Evolutionary conservation across 768 basidiomycete species (phyloP), one percentile per base, ranked within the genome.

Genomic region (Terana coerulea): DNA sequence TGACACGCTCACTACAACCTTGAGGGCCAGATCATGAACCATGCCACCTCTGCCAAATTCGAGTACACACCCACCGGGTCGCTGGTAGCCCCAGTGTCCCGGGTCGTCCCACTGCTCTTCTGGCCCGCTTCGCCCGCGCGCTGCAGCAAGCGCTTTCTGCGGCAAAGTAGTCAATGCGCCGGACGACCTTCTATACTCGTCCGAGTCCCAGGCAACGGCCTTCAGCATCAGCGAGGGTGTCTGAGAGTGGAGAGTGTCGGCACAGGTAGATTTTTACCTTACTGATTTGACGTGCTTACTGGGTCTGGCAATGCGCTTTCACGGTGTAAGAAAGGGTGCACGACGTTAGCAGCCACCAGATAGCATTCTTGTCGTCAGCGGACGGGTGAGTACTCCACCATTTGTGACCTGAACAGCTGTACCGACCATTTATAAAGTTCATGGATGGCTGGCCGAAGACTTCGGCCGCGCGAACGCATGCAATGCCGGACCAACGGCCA

Each of bases 91-190:
- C 60, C 94, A 75, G 62, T 97, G 97, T 0, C 73, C 90, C 14
- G 64, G 67, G 57, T 91, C 85, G 64, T 98, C 93, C 94, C 95
- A 98, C 92, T 94, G 95, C 52, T 89, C 80, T 59, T 91, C 89
- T 21, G 97, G 73, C 94, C 94, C 53, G 77, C 75, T 22, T 70
- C n/a, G n/a, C n/a, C 70, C 15, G 79, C 75, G 37, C 80, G 74
- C 35, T 75, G 65, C 55, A 83, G 68, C 51, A 97, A 69, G 25
- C 85, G 68, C n/a, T 39, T 72, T 63, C 55, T 95, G 93, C 28
- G 95, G 75, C 81, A 57, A 92, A 90, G 3, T 76, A 70, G 54
- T 89, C 81, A 56, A 98, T 88, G 63, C 84, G 84, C 56, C 68
- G 63, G 43, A 75, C 72, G 0, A 79, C 76, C 3, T 74, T 66